A percentile compares a stretch with the other conserved stretches of the same genome.
Evolutionary conservation across 2,329 filamentous ascomycete genomes (phyloP).

Genomic region (Akanthomyces dipterigenus): DNA sequence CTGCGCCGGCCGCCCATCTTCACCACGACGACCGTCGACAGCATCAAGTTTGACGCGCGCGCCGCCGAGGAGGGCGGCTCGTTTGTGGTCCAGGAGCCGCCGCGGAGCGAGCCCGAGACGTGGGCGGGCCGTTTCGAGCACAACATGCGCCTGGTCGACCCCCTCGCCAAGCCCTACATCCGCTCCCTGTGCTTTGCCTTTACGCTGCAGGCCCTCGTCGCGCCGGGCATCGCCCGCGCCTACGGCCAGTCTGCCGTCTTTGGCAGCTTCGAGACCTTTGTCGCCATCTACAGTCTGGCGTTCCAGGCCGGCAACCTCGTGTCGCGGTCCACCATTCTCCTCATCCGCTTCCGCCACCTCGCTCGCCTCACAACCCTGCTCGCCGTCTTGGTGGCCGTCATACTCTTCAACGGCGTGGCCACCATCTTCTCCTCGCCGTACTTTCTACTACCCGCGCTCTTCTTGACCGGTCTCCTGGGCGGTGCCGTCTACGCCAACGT

Average conservation of each 20-base stretch:
- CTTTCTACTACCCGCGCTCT: conserved; percentile 21
- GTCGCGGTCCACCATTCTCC: conserved; percentile 18
- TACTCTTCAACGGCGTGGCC: conserved; percentile 19
- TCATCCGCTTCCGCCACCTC: conserved; percentile 15
- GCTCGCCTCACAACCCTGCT: conserved; percentile 13
- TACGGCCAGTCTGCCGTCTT: conserved; percentile 19
- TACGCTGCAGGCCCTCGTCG: conserved; percentile 19
- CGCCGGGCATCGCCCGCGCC: conserved; percentile 24
- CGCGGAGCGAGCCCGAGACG: not conserved
- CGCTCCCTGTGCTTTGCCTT: conserved; percentile 21
- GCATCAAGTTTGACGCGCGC: conserved; percentile 14
- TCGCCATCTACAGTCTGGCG: conserved; percentile 21
- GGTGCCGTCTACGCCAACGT: conserved; percentile 25
- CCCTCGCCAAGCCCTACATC: conserved; percentile 21
- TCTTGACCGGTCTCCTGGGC: conserved; percentile 21
- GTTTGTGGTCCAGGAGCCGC: conserved; percentile 6
- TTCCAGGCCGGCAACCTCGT: conserved; percentile 25
- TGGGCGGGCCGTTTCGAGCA: conserved; percentile 11
- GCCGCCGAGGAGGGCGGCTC: conserved; percentile 12
- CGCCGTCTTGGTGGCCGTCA: not conserved
- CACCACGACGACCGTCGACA: conserved; percentile 15
- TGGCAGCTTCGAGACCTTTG: conserved; percentile 22
- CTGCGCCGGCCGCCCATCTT: conserved; percentile 21
- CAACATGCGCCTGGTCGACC: conserved; percentile 11
- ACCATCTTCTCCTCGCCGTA: conserved; percentile 18